These are phyloP conservation scores for Taxillus chinensis DNA, from an alignment of 164 flowering plant genomes.

Conservation along the genomic window DNA sequence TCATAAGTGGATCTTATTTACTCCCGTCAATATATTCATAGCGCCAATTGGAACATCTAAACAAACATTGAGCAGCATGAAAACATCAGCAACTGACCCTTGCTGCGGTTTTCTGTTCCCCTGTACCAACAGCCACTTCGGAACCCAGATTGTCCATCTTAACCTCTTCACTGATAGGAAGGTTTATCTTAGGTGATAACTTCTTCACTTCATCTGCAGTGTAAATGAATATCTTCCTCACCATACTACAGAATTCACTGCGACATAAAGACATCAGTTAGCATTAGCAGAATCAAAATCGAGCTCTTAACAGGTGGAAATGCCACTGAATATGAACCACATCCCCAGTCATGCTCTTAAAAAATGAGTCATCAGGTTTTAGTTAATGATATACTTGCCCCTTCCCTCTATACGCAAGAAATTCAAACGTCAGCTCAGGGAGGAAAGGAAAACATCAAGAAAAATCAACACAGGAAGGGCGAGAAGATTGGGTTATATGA, in stretches of 20 bases:
- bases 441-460: neutral
- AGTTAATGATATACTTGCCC: no score
- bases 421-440: no score
- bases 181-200: conserved; percentile 47
- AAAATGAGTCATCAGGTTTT: no score
- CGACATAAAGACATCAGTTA: conserved; percentile 4
- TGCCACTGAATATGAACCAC: no score
- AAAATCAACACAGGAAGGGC: neutral
- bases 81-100: conserved; percentile 28
- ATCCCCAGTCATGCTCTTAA: no score
- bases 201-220: conserved; percentile 66
- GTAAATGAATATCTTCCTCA: conserved; percentile 71
- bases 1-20: neutral
- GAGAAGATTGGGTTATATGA: neutral
- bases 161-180: conserved; percentile 29
- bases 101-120: conserved; percentile 42
- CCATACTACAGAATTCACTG: conserved; percentile 92
- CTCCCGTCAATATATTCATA: neutral
- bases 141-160: conserved; percentile 25
- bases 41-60: no score
- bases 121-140: conserved; percentile 30
- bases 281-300: neutral
- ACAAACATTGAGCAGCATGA: neutral
- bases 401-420: no score
- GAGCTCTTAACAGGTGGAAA: no score